Evolutionary conservation across 352 stramenopile genomes (phyloP), one percentile per base, ranked within the genome.

Genomic region (Pythium phragmitis): DNA sequence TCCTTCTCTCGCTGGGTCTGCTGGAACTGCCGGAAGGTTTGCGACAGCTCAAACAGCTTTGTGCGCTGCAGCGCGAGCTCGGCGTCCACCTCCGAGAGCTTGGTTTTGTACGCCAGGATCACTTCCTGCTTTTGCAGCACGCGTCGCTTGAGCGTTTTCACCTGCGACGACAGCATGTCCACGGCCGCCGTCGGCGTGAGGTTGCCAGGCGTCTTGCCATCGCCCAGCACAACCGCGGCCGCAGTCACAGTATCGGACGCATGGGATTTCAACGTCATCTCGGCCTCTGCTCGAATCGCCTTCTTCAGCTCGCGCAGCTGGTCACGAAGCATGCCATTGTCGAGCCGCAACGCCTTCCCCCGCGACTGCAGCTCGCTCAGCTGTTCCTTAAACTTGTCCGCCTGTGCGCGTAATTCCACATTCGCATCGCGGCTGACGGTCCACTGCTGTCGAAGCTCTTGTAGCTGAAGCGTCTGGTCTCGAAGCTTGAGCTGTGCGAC

Each of bases 101-200:
- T 84, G 33, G 65, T 59, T 43, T 84, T 84, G 48, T 75, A 76
- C 6, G 63, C 71, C 4, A 74, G 33, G 21, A 86, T 65, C 26
- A 89, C 62, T 17, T 85, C 74, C 53, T 89, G 80, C 37, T 89
- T 89, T 33, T 86, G 74, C 11, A 89, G 39, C 19, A 87, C 72
- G 6, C 80, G 80, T 36, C 72, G 65, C 53, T 80, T 76, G 19
- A 89, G 65, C 16, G 65, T 57, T 21, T 82, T 82, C 28, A 62
- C 37, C 57, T 87, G 72, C n/a, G 73, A 68, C 7, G 52, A 63
- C 4, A 73, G 55, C 50, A 63, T 28, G 17, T 66, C 57, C 30
- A 65, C 34, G 16, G 49, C 36, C 1, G 64, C 42, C 1, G 33
- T 59, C 33, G 51, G 42, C 17, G 30, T 52, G 11, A 55, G 26